Base-by-base conservation (phyloP, 2,329 filamentous ascomycete species). In the Pestalotiopsis sp. region DNA sequence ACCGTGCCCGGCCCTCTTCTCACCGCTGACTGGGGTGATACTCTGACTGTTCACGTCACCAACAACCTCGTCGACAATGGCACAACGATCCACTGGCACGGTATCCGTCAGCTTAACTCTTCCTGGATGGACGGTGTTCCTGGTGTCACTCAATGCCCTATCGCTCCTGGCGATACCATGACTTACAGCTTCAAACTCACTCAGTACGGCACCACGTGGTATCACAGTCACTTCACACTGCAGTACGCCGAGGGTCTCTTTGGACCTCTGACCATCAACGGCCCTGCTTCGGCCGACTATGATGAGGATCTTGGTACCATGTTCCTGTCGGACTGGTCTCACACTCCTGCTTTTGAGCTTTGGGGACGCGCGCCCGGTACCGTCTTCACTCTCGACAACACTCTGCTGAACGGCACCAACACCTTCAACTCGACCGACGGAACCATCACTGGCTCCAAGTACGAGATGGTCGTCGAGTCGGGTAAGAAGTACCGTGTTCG, bases 11-110 rank as follows among this genome's bases (percentile, higher is more conserved):
- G 89, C 0, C 90, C 89, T 0, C 83, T 83, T 0, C 82, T 91
- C 56, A 61, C 83, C 39, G 87, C 84, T 9, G 81, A 87, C 71
- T 87, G 85, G 84, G 84, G 73, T 68, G 72, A 76, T 31, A 73
- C 68, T 39, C 78, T 88, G 45, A 75, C 79, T 20, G 75, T 89
- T n/a, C 85, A 86, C 68, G 83, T 91, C 9, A 84, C 80, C 31
- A 91, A 90, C 73, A 80, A 61, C 66, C 84, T 78, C 78, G 79
- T 82, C 70, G 72, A 72, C 41, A 91, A 91, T 70, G 88, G 88
- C 57, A 91, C 88, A 7, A 83, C 82, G 12, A 85, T 91, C 36
- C 89, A 91, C 73, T 91, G 85, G 81, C 89, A 91, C 73, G 90
- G 88, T 20, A 78, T 92, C 41, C 84, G 86, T 6, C 88, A 91